phyloP scores from a whole-genome alignment of 176 grass and related monocot genomes.

The Ensete glaucum region DNA sequence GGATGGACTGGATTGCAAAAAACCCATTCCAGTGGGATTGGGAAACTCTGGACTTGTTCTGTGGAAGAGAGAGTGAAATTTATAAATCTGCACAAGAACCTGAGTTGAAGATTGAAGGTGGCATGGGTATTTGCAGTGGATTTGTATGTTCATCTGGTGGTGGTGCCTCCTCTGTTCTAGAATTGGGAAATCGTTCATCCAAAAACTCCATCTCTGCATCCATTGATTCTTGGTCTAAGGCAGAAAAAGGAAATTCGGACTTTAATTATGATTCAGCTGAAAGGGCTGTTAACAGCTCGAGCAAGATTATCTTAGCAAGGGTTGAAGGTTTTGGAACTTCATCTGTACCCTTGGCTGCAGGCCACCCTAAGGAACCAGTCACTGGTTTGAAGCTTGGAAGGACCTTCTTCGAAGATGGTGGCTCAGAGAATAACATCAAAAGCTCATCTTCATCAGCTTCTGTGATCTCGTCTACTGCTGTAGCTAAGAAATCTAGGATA shows the following conservation, averaged over 20 bases:
- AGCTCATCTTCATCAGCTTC: constrained; percentile 17
- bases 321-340: constrained; percentile 25
- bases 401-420: constrained; percentile 45
- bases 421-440: constrained; percentile 31
- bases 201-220: constrained; percentile 43
- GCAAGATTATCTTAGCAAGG: constrained; percentile 4
- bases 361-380: background rate
- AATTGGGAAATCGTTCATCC: constrained; percentile 39
- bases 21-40: constrained; percentile 3
- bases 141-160: constrained; percentile 18
- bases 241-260: constrained; percentile 24
- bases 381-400: constrained; percentile 28
- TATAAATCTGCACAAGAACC: constrained; percentile 19
- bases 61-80: background rate
- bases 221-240: constrained; percentile 11
- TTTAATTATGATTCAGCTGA: constrained; percentile 32
- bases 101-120: constrained; percentile 21
- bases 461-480: constrained; percentile 13
- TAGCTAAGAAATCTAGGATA: background rate
- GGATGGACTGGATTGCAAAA: background rate
- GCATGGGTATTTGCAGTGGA: too few species aligned
- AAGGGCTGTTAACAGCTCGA: background rate
- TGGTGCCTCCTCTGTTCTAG: constrained; percentile 39
- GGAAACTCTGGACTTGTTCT: background rate
- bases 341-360: background rate